A percentile compares a stretch with the other conserved stretches of the same genome.
phyloP scores from a whole-genome alignment of 805 yeast genomes.

The Teunomyces kruisii region DNA sequence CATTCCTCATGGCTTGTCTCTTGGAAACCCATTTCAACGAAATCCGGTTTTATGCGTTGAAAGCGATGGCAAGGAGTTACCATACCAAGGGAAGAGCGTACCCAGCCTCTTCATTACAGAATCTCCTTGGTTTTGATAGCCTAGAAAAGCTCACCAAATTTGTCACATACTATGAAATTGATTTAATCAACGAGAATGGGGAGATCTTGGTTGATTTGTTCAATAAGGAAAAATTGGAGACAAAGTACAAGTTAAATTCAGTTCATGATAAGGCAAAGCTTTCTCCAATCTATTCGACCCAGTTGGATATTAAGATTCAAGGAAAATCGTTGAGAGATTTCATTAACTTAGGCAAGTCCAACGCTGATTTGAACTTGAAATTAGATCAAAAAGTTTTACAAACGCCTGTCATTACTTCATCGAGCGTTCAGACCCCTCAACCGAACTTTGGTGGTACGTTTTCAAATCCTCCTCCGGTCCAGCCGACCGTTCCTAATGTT shows the following conservation, averaged over 20 bases:
- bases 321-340: conserved; percentile 23
- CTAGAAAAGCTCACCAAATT: conserved; percentile 52
- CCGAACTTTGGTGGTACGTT: not conserved
- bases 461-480: not conserved
- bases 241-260: conserved; percentile 38
- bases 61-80: conserved; percentile 60
- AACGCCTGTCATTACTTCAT: not conserved
- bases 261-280: conserved; percentile 37
- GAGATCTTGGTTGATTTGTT: conserved; percentile 37
- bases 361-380: conserved; percentile 23
- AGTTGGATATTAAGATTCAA: conserved; percentile 27
- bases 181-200: conserved; percentile 27
- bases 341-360: conserved; percentile 35
- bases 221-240: conserved; percentile 41
- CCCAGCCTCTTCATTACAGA: conserved; percentile 45
- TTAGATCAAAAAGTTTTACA: conserved; percentile 5
- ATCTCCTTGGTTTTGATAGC: conserved; percentile 68
- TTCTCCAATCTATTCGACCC: conserved; percentile 34
- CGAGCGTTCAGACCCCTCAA: not conserved
- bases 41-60: conserved; percentile 69
- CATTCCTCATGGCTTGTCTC: conserved; percentile 70
- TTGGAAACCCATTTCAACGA: conserved; percentile 81
- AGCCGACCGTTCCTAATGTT: not conserved
- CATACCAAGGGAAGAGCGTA: conserved; percentile 74
- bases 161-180: conserved; percentile 64